Percentiles rank a stretch among this genome's conserved stretches.
phyloP scores from a whole-genome alignment of 495 filamentous ascomycete species.

The Xanthoparmelia taractica region DNA sequence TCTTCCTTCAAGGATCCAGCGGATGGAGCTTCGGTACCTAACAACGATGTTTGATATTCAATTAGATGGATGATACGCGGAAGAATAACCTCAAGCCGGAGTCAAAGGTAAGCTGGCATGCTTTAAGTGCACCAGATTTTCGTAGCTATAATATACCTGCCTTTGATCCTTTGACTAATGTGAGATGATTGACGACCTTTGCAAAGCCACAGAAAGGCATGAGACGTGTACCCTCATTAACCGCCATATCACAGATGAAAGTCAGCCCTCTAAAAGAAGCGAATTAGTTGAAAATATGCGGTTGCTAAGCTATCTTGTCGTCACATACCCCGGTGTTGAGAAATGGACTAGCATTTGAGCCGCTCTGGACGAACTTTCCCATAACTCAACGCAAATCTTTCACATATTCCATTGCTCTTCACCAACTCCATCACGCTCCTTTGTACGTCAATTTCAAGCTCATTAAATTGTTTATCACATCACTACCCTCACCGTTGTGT shows the following conservation, averaged over 20 bases:
- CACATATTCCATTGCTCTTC: not conserved
- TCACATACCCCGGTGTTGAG: not conserved
- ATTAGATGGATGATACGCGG: not conserved
- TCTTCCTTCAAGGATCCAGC: not conserved
- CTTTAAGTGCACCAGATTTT: not conserved
- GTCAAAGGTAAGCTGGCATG: conserved; percentile 4
- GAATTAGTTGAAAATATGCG: not conserved
- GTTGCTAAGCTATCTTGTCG: too few species aligned
- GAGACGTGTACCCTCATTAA: not conserved
- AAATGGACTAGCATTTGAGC: not conserved
- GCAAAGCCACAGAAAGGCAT: not conserved
- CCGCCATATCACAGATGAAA: not conserved
- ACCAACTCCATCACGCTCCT: not conserved
- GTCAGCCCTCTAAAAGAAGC: not conserved
- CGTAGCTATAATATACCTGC: not conserved
- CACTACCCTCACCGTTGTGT: not conserved
- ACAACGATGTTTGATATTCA: too few species aligned
- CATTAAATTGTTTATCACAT: not conserved
- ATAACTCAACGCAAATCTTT: not conserved
- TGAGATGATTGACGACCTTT: not conserved
- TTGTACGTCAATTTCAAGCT: not conserved
- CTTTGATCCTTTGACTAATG: not conserved
- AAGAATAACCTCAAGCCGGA: not conserved
- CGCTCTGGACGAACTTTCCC: not conserved
- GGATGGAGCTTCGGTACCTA: not conserved